Conservation (phyloP, 2,329 filamentous ascomycete genomes). For the Talaromyces sp. region DNA sequence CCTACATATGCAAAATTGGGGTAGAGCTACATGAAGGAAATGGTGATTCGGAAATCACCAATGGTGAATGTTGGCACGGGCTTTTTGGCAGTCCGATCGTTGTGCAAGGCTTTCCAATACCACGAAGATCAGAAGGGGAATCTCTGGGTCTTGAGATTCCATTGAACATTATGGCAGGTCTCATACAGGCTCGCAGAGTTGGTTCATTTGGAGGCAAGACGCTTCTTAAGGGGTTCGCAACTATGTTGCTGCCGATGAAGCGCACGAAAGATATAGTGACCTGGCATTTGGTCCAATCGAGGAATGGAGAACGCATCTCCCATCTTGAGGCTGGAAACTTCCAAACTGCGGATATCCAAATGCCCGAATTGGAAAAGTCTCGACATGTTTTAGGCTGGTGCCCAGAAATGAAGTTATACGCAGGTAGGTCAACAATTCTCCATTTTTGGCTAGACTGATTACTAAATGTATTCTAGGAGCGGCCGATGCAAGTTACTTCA, state of each 20-base stretch:
- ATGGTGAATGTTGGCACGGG: conserved; percentile 33
- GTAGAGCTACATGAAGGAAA: not conserved
- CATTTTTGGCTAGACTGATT: conserved; percentile 18
- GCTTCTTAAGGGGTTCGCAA: conserved; percentile 39
- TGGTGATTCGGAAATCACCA: not conserved
- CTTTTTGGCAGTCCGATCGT: conserved; percentile 32
- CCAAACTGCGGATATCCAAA: not conserved
- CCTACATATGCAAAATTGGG: conserved; percentile 11
- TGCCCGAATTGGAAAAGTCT: conserved; percentile 12
- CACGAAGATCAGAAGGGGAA: conserved; percentile 19
- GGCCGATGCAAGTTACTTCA: conserved; percentile 23
- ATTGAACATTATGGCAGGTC: conserved; percentile 15
- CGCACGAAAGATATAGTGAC: conserved; percentile 21
- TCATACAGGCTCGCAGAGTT: conserved; percentile 21
- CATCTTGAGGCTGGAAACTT: conserved; percentile 24
- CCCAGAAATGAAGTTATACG: conserved; percentile 22
- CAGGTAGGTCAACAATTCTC: conserved; percentile 20
- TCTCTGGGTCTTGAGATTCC: conserved; percentile 34
- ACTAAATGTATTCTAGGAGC: conserved; percentile 22
- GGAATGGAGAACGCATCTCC: conserved; percentile 28
- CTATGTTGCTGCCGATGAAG: conserved; percentile 31
- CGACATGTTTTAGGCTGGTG: conserved; percentile 41
- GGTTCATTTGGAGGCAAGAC: conserved; percentile 28
- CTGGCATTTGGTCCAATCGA: conserved; percentile 34
- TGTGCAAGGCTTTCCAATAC: conserved; percentile 34